Evolutionary conservation across 495 filamentous ascomycete species (phyloP), one percentile per base, ranked within the genome.

Genomic region (Trichocladium uniseriatum): DNA sequence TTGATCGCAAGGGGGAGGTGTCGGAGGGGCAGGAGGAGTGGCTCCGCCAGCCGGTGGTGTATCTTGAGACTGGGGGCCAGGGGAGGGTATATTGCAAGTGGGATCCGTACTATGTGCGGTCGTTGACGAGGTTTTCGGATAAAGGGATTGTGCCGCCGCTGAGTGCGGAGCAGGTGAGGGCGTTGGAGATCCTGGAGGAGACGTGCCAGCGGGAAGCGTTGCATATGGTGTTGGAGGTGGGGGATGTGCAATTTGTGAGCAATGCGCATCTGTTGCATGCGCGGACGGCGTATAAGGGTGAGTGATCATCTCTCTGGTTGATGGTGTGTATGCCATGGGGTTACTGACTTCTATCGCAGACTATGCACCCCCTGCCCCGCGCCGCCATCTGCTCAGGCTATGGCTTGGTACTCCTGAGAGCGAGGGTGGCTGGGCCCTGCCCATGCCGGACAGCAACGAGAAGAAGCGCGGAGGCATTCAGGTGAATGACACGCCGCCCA

Each of bases 1-100:
- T 95, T 60, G 89, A 95, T 63, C 86, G 89, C 52, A 95, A 95
- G 67, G 89, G 89, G 37, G 89, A 94, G 69, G 80, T 76, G 2
- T 81, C 76, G 29, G 70, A 73, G 32, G 87, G 85, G 22, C 71
- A 94, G 66, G 79, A 89, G 32, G 80, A 82, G 44, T 95, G 78
- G 59, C 85, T 91, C 61, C 74, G 77, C 27, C 80, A 80, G 19
- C 76, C 78, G 21, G 79, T 94, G 2, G 74, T 94, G 34, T 94
- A 87, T 62, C 69, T 89, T 2, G 88, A 78, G 64, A 74, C 63
- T 10, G 67, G 69, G 5, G 62, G 63, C 36, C 56, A 66, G 52
- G 58, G 60, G 3, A 52, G 75, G 8, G 58, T 80, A 6, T 76
- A 76, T 55, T 68, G 57, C 59, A 87, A 82, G 70, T 89, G 81